phyloP scores from a whole-genome alignment of 139 green algal species.

The Micromonas commoda region DNA sequence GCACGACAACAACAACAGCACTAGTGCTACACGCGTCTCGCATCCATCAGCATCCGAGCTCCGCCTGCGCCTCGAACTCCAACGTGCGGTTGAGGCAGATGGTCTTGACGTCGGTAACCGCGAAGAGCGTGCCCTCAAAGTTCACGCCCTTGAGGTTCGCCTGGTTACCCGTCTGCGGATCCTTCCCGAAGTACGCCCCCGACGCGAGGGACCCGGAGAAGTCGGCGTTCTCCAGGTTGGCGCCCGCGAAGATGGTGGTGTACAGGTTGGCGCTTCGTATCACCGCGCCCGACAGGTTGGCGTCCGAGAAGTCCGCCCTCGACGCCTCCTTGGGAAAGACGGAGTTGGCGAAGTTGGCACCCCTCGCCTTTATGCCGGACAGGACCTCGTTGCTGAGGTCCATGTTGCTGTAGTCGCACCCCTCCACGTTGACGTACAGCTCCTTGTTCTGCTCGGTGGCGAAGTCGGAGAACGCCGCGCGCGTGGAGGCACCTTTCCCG shows the following conservation, averaged over 20 bases:
- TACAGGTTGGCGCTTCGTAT: slow-evolving; percentile 9
- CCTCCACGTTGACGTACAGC: slow-evolving; percentile 29
- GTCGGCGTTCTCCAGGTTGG: slow-evolving; percentile 4
- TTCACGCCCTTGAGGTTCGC: slow-evolving; percentile 21
- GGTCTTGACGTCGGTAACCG: slow-evolving; percentile 10
- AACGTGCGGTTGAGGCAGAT: slow-evolving; percentile 17
- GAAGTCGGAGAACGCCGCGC: slow-evolving; percentile 25
- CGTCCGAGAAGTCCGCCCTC: slow-evolving; percentile 18
- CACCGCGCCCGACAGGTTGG: background rate
- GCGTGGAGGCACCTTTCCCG: slow-evolving; percentile 11
- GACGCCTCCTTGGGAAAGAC: slow-evolving; percentile 1
- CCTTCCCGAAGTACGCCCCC: slow-evolving; percentile 10
- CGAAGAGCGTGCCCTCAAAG: slow-evolving; percentile 23
- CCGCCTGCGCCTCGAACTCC: background rate
- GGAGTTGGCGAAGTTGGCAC: slow-evolving; percentile 2
- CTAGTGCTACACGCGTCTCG: background rate
- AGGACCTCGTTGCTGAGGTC: slow-evolving; percentile 22
- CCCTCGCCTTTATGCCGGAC: background rate
- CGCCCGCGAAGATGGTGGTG: slow-evolving; percentile 20
- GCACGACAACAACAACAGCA: background rate
- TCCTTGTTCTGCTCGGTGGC: slow-evolving; percentile 4
- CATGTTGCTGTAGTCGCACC: slow-evolving; percentile 23
- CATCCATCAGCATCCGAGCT: background rate
- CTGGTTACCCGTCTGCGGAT: background rate
- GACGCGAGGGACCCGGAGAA: background rate